Evolutionary conservation across 495 filamentous ascomycete species (phyloP), one percentile per base, ranked within the genome.

Genomic region (Penicillium riverlandense): DNA sequence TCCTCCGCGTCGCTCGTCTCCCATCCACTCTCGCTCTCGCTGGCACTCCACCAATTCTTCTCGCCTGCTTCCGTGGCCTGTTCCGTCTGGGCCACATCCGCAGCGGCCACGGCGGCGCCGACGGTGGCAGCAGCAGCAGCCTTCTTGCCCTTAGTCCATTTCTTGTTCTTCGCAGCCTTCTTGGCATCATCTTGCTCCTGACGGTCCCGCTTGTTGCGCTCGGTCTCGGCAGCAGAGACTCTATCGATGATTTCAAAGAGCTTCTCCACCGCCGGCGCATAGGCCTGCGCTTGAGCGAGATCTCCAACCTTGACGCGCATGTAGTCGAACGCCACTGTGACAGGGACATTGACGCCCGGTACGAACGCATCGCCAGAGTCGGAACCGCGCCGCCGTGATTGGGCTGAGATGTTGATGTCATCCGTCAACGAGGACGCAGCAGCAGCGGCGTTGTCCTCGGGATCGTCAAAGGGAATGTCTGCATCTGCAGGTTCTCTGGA

Each of bases 271-370:
- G 86, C 85, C 0, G 84, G 84, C 33, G 82, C 64, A 53, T 86
- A 94, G 12, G 74, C 74, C 55, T 85, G 79, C n/a, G 92, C 74
- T 49, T 84, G 69, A 44, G 76, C 76, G 45, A 96, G 85, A 52
- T 96, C 88, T 7, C 85, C 76, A 9, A 96, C 72, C 62, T 80
- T 83, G 33, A 95, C 75, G 9, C 81, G 70, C 86, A 96, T 95
- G 49, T 86, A 81, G 58, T 98, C 92, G 66, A 95, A 95, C 0
- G 86, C 88, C n/a, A 88, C 74, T 28, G 84, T 72, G 35, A 90
- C 70, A 6, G 84, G 83, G 59, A 49, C 54, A 12, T 16, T 49
- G 2, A 53, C 6, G 4, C 42, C 45, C 3, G 48, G 47, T 1
- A 44, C 22, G 22, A 22, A 6, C 22, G 22, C 2, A 22, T 22